Conservation (phyloP, 2,329 filamentous ascomycete genomes). For the Exophiala sp. region DNA sequence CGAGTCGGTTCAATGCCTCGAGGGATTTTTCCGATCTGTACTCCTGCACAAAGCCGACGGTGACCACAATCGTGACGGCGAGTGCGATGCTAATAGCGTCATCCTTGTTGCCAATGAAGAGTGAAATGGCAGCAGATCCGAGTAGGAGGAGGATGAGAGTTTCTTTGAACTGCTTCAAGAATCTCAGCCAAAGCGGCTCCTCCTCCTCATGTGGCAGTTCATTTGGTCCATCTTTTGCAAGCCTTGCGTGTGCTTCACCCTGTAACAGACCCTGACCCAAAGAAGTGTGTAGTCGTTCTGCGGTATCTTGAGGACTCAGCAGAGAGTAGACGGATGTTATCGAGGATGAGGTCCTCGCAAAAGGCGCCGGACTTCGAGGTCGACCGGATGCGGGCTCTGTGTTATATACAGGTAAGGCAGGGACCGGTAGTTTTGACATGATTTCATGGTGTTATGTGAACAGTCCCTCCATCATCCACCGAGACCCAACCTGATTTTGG, state of each 20-base stretch:
- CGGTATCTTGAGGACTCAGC: constrained; percentile 75
- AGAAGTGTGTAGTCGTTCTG: constrained; percentile 75
- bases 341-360: constrained; percentile 30
- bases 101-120: constrained; percentile 88
- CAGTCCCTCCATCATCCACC: constrained; percentile 11
- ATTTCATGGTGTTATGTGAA: constrained; percentile 47
- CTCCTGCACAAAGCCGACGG: constrained; percentile 94
- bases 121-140: constrained; percentile 79
- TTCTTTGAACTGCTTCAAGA: constrained; percentile 94
- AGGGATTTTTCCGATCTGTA: constrained; percentile 97
- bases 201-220: constrained; percentile 92
- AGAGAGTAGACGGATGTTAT: constrained; percentile 54
- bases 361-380: constrained; percentile 15
- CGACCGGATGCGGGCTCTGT: constrained; percentile 31
- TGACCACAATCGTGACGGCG: constrained; percentile 94
- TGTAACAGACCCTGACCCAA: constrained; percentile 75
- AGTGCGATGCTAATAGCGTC: constrained; percentile 94
- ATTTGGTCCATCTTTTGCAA: constrained; percentile 81
- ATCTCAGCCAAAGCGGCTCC: constrained; percentile 91
- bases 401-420: constrained; percentile 58
- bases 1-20: constrained; percentile 87
- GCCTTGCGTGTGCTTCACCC: constrained; percentile 73
- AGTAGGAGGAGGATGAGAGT: constrained; percentile 90
- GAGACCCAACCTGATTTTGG: background rate
- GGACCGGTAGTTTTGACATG: constrained; percentile 61